Evolutionary conservation across 2,329 filamentous ascomycete genomes (phyloP).

Genomic region (Fusarium humuli): DNA sequence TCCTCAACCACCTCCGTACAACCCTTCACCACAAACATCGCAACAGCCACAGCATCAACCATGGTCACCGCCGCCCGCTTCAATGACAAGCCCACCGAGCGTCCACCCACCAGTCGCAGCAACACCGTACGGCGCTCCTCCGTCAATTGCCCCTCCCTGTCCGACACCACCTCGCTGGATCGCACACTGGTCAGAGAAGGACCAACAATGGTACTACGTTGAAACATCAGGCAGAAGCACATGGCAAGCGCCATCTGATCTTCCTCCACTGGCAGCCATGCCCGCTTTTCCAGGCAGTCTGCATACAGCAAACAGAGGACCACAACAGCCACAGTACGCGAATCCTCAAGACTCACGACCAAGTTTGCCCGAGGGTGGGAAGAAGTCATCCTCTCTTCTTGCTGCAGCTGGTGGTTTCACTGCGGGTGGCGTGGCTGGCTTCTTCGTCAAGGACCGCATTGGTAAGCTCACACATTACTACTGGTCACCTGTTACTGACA

Average conservation of each 20-base stretch:
- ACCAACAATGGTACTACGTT: slow-evolving; percentile 28
- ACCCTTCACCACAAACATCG: not conserved
- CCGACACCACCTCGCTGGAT: slow-evolving; percentile 33
- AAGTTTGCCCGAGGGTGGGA: not conserved
- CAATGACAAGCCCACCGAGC: not conserved
- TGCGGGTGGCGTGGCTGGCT: slow-evolving; percentile 30
- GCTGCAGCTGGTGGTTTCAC: slow-evolving; percentile 32
- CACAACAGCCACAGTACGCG: not conserved
- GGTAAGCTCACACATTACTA: not conserved
- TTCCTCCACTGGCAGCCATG: slow-evolving; percentile 19
- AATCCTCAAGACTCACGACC: not conserved
- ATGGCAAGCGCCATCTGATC: slow-evolving; percentile 13
- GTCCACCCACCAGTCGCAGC: not conserved
- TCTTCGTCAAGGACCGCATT: slow-evolving; percentile 32
- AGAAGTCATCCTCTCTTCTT: slow-evolving; percentile 5
- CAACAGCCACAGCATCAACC: slow-evolving; percentile 13
- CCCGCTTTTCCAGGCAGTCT: slow-evolving; percentile 11
- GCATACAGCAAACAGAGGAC: not conserved
- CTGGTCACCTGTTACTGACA: rapidly evolving
- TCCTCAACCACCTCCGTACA: slow-evolving; percentile 2
- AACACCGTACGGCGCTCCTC: not conserved
- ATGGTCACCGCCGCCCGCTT: not conserved
- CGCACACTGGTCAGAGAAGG: slow-evolving; percentile 37
- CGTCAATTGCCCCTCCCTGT: not conserved
- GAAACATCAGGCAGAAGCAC: slow-evolving; percentile 25